phyloP scores from a whole-genome alignment of 2,329 filamentous ascomycete genomes.

The Falciphora oryzae region DNA sequence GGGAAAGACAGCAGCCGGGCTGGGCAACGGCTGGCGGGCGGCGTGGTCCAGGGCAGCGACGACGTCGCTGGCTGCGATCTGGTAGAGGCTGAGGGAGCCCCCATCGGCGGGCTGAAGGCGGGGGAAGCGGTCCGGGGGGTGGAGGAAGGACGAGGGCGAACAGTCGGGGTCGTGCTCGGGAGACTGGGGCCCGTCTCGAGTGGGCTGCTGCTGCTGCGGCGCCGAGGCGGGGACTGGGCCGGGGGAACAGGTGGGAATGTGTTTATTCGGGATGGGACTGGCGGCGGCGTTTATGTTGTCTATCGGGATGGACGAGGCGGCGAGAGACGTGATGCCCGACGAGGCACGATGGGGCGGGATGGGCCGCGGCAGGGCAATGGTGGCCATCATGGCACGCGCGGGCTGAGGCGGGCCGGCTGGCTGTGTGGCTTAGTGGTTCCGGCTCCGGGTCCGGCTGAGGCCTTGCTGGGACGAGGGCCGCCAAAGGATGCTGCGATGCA shows the following conservation, averaged over 20 bases:
- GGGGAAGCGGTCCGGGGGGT: constrained; percentile 63
- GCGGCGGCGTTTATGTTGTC: constrained; percentile 24
- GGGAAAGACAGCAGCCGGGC: constrained; percentile 82
- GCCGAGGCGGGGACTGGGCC: constrained; percentile 57
- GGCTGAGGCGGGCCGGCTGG: not conserved
- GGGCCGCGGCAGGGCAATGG: constrained; percentile 42
- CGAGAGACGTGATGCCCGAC: constrained; percentile 24
- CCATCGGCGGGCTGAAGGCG: constrained; percentile 32
- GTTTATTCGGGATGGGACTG: constrained; percentile 71
- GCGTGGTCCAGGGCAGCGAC: constrained; percentile 69
- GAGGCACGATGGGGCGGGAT: constrained; percentile 27
- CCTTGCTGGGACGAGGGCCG: no score
- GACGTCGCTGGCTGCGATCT: constrained; percentile 63
- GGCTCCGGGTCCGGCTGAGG: no score
- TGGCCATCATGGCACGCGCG: constrained; percentile 38
- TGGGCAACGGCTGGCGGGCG: constrained; percentile 74
- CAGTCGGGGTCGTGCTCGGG: constrained; percentile 50
- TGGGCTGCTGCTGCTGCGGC: constrained; percentile 24
- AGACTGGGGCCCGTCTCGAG: constrained; percentile 33
- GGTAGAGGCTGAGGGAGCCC: constrained; percentile 59
- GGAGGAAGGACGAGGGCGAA: constrained; percentile 63
- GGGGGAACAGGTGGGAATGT: constrained; percentile 82
- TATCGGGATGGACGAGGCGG: constrained; percentile 28
- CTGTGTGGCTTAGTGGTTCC: no score
- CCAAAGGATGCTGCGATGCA: no score